Evolutionary conservation across 257 asterid genomes (phyloP).

Genomic region (Fraxinus excelsior): DNA sequence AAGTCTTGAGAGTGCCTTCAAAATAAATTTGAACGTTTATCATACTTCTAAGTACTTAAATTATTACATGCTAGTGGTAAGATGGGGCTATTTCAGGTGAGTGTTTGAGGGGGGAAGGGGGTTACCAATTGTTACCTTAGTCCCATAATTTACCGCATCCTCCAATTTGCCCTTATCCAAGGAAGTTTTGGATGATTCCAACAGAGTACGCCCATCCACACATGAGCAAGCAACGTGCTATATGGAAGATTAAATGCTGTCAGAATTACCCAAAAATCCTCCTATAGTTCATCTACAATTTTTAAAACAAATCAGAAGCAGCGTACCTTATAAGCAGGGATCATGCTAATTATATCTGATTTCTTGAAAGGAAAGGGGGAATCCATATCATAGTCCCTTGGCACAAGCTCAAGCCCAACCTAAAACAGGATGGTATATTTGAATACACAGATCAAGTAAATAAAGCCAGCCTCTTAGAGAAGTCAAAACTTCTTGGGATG

Average conservation of each 20-base stretch:
- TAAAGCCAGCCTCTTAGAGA: not conserved
- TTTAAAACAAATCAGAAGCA: slow-evolving; percentile 21
- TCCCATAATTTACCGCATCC: slow-evolving; percentile 78
- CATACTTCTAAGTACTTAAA: slow-evolving; percentile 14
- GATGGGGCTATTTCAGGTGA: not conserved
- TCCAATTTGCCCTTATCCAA: slow-evolving; percentile 84
- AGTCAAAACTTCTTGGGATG: slow-evolving; percentile 6
- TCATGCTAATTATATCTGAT: slow-evolving; percentile 71
- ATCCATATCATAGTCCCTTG: slow-evolving; percentile 80
- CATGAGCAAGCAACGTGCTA: slow-evolving; percentile 87
- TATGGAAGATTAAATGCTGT: slow-evolving; percentile 29
- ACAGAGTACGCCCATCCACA: slow-evolving; percentile 77
- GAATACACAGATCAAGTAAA: slow-evolving; percentile 5
- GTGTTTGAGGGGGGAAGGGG: not conserved
- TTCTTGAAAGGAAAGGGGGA: slow-evolving; percentile 66
- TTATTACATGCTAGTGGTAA: not conserved
- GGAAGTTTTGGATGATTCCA: slow-evolving; percentile 80
- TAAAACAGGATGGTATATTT: slow-evolving; percentile 29
- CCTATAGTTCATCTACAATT: slow-evolving; percentile 13
- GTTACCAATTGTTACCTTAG: slow-evolving; percentile 50
- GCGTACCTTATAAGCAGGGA: slow-evolving; percentile 68
- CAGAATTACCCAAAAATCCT: slow-evolving; percentile 31
- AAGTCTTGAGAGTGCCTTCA: slow-evolving; percentile 73
- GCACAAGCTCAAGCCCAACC: slow-evolving; percentile 83
- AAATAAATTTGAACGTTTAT: slow-evolving; percentile 25